A percentile compares a stretch with the other conserved stretches of the same genome.
phyloP scores from a whole-genome alignment of 1,139 yeast genomes.

The Geotrichum cucujoidarum region DNA sequence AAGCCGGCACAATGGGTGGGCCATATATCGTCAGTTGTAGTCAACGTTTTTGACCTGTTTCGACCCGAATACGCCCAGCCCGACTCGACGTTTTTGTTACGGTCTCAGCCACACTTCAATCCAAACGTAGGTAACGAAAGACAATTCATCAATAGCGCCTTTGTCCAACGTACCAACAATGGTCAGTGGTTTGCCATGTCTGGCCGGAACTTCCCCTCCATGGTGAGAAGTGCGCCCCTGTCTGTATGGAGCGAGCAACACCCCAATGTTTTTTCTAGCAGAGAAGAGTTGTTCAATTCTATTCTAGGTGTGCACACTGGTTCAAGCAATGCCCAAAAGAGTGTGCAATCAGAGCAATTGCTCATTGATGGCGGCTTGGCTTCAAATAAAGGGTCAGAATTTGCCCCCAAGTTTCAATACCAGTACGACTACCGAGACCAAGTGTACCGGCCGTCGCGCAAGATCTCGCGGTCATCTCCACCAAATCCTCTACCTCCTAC shows the following conservation, averaged over 20 bases:
- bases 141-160: conserved; percentile 43
- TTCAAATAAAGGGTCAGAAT: not conserved
- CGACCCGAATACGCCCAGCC: conserved; percentile 22
- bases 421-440: conserved; percentile 9
- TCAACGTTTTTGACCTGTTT: conserved; percentile 69
- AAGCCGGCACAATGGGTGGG: conserved; percentile 71
- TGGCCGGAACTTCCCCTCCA: conserved; percentile 66
- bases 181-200: conserved; percentile 90
- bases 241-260: conserved; percentile 33
- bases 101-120: conserved; percentile 37
- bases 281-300: conserved; percentile 24
- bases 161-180: conserved; percentile 58
- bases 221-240: conserved; percentile 71
- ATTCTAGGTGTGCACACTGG: conserved; percentile 38
- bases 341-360: not conserved
- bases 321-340: not conserved
- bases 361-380: conserved; percentile 20
- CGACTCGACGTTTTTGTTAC: conserved; percentile 30
- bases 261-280: conserved; percentile 2
- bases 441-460: conserved; percentile 10
- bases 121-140: conserved; percentile 16
- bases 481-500: conserved; percentile 22
- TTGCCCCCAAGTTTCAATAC: conserved; percentile 6
- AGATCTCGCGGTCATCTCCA: conserved; percentile 20
- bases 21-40: conserved; percentile 57